phyloP scores from a whole-genome alignment of 495 filamentous ascomycete genomes.

The Penicillium lagena region DNA sequence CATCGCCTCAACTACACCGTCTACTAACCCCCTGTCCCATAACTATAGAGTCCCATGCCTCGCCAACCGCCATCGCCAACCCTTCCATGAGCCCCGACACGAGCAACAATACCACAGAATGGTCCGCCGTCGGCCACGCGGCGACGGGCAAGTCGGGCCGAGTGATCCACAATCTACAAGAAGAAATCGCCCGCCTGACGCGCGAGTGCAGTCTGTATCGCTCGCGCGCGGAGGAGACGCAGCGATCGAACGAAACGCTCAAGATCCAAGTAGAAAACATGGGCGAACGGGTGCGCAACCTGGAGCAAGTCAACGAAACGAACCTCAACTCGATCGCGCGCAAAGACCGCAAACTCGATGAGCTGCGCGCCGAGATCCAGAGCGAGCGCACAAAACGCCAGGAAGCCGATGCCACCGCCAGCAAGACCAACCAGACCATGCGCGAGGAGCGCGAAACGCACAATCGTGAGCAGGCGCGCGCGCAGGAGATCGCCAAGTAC shows the following conservation, averaged over 20 bases:
- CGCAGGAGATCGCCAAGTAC: slow-evolving; percentile 48
- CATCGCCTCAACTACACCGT: too few relatives aligned
- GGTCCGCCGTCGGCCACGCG: slow-evolving; percentile 72
- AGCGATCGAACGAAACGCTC: slow-evolving; percentile 63
- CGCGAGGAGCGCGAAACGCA: slow-evolving; percentile 48
- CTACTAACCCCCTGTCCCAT: too few relatives aligned
- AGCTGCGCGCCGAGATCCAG: slow-evolving; percentile 60
- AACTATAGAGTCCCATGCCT: slow-evolving; percentile 1
- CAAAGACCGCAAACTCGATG: slow-evolving; percentile 76
- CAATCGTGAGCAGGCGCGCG: slow-evolving; percentile 56
- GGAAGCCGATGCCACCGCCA: slow-evolving; percentile 57
- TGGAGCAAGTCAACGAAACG: slow-evolving; percentile 63
- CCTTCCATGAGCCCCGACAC: slow-evolving; percentile 15
- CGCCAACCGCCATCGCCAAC: slow-evolving; percentile 2
- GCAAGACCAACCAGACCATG: slow-evolving; percentile 55
- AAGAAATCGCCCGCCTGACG: slow-evolving; percentile 78
- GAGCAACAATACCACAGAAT: slow-evolving; percentile 40
- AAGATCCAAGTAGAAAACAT: slow-evolving; percentile 67
- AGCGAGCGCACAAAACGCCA: slow-evolving; percentile 57
- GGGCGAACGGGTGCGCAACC: slow-evolving; percentile 52
- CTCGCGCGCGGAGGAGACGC: slow-evolving; percentile 64
- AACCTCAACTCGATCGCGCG: slow-evolving; percentile 65
- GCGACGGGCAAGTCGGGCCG: slow-evolving; percentile 85
- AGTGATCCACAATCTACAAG: slow-evolving; percentile 84
- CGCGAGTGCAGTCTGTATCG: slow-evolving; percentile 73